Evolutionary conservation across 2,329 filamentous ascomycete species (phyloP), one percentile per base, ranked within the genome.

Genomic region (Verticillium zaregamsianum): DNA sequence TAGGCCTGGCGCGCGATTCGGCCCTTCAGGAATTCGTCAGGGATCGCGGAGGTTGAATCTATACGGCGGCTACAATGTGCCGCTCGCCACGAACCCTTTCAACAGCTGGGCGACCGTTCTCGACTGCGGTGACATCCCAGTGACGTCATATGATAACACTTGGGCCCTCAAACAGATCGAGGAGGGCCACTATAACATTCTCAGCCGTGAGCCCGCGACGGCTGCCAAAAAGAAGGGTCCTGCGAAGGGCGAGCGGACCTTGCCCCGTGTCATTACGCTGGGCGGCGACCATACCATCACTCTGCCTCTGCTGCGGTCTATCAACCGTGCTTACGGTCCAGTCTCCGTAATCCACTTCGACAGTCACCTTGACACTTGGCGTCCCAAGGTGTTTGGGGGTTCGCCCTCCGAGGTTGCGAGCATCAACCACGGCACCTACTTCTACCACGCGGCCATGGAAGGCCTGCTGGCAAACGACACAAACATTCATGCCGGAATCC

Each of bases 391-490:
- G 31, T 96, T 96, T 68, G 92, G 92, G 59, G 92, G 91, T 33
- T 88, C 90, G 0, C 91, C 92, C 0, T 90, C 86, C 32, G 84
- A 93, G 64, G 85, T 88, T 45, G 91, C 92, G 23, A 83, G 83
- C 66, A 88, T 96, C 77, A 96, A 95, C 77, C 91, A 95, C 77
- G 92, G 92, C 52, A 95, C 91, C 1, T 95, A 95, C 79, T 96
- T 96, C 77, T 95, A 89, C 77, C 90, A 94, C 72, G 92, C 91
- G 0, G 78, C 89, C 1, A 85, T 88, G 76, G 91, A 95, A 72
- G 92, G 92, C 3, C 80, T 95, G 17, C 80, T 96, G 23, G 82
- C 82, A 65, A 96, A 95, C 71, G 90, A 95, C 78, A 90, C 86
- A 67, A 94, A 93, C 76, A 93, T 96, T 75, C 92, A 96, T 73